phyloP scores from a whole-genome alignment of 768 basidiomycete genomes.

The Chiua virens region DNA sequence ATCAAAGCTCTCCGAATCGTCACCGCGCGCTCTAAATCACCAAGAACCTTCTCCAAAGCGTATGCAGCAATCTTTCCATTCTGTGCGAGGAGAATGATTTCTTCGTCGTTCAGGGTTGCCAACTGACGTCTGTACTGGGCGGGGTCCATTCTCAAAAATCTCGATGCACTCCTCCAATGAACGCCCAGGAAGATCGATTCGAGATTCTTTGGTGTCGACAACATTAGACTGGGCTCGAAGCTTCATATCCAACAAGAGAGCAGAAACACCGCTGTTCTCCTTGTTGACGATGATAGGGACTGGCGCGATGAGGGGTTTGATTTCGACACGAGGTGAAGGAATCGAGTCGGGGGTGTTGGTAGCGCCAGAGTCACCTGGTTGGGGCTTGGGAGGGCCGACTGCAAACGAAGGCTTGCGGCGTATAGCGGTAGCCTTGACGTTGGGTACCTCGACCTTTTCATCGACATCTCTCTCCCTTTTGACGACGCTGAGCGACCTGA shows the following conservation, averaged over 20 bases:
- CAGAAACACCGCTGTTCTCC: slow-evolving; percentile 24
- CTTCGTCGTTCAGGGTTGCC: slow-evolving; percentile 81
- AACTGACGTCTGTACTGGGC: slow-evolving; percentile 57
- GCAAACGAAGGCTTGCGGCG: slow-evolving; percentile 24
- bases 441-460: slow-evolving; percentile 18
- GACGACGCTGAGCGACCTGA: slow-evolving; percentile 23
- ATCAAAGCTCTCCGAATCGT: slow-evolving; percentile 83
- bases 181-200: slow-evolving; percentile 34
- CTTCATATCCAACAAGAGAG: slow-evolving; percentile 34
- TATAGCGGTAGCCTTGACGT: slow-evolving; percentile 7
- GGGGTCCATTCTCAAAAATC: slow-evolving; percentile 73
- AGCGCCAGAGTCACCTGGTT: slow-evolving; percentile 13
- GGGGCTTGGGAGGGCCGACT: slow-evolving; percentile 24
- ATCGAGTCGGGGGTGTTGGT: slow-evolving; percentile 16
- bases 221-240: slow-evolving; percentile 27
- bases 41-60: slow-evolving; percentile 93
- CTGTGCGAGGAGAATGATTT: slow-evolving; percentile 84
- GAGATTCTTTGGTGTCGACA: slow-evolving; percentile 12
- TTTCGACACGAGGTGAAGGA: slow-evolving; percentile 12
- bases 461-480: slow-evolving; percentile 23
- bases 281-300: slow-evolving; percentile 19
- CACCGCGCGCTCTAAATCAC: slow-evolving; percentile 85
- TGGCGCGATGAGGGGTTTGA: slow-evolving; percentile 26
- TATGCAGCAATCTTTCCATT: slow-evolving; percentile 95
- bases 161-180: slow-evolving; percentile 76